phyloP scores from a whole-genome alignment of 805 yeast species.

The Wickerhamomyces rabaulensis region DNA sequence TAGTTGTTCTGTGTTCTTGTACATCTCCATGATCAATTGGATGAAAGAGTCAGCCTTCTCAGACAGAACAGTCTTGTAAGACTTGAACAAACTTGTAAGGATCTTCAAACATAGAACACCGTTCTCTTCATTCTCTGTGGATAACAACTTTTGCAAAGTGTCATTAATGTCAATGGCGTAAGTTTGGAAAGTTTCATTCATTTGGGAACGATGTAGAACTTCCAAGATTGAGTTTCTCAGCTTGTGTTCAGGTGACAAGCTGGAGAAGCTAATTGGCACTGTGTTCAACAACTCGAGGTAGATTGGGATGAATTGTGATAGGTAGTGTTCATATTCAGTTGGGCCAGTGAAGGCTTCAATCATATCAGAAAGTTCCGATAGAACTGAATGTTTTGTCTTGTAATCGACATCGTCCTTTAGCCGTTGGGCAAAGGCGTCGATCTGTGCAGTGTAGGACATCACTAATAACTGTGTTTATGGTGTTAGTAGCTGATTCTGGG shows the following conservation, averaged over 20 bases:
- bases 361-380: conserved; percentile 82
- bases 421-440: conserved; percentile 63
- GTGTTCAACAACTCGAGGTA: conserved; percentile 56
- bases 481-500: neutral
- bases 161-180: conserved; percentile 58
- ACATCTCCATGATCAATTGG: conserved; percentile 67
- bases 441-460: conserved; percentile 41
- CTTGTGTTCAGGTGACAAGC: conserved; percentile 67
- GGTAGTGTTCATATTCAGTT: conserved; percentile 74
- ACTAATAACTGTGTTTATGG: neutral
- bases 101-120: conserved; percentile 89
- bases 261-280: conserved; percentile 68
- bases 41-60: conserved; percentile 78
- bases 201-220: conserved; percentile 72
- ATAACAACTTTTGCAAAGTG: conserved; percentile 52
- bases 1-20: conserved; percentile 71
- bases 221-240: conserved; percentile 74
- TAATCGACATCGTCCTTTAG: conserved; percentile 51
- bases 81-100: conserved; percentile 77
- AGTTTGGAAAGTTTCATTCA: conserved; percentile 76
- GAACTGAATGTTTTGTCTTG: conserved; percentile 57
- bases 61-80: conserved; percentile 62
- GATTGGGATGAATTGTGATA: conserved; percentile 64
- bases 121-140: conserved; percentile 88
- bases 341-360: conserved; percentile 79